phyloP scores from a whole-genome alignment of 768 basidiomycete genomes.

The Termitomyces sp. region DNA sequence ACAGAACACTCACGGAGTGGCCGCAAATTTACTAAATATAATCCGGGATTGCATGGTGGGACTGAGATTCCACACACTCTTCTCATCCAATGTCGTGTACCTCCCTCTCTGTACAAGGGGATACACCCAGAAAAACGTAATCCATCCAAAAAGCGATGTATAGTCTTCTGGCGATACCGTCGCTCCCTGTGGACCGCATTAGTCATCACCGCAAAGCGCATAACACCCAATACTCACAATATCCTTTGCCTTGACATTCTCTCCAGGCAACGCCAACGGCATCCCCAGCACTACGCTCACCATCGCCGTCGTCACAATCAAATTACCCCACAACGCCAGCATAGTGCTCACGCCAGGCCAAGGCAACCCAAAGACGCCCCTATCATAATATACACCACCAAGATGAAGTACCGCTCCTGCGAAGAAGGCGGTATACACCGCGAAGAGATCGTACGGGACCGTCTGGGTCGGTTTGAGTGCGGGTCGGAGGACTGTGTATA shows the following conservation, averaged over 20 bases:
- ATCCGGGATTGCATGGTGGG: constrained; percentile 66
- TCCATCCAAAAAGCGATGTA: constrained; percentile 67
- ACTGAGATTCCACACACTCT: constrained; percentile 71
- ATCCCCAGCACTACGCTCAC: constrained; percentile 51
- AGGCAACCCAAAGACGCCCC: constrained; percentile 38
- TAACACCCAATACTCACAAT: constrained; percentile 48
- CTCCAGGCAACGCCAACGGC: constrained; percentile 66
- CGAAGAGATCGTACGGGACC: constrained; percentile 60
- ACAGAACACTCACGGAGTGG: constrained; percentile 23
- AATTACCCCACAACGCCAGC: constrained; percentile 35
- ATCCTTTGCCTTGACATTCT: constrained; percentile 44
- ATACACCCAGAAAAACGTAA: constrained; percentile 69
- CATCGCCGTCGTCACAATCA: constrained; percentile 40
- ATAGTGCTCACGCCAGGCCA: constrained; percentile 32
- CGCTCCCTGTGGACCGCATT: constrained; percentile 35
- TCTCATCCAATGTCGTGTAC: constrained; percentile 58
- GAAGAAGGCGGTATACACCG: constrained; percentile 51
- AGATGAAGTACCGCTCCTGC: constrained; percentile 43
- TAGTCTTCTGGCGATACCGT: constrained; percentile 75
- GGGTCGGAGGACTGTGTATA: constrained; percentile 61
- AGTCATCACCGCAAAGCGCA: not conserved
- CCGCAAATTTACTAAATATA: constrained; percentile 52
- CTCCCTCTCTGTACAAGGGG: constrained; percentile 57
- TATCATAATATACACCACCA: constrained; percentile 53
- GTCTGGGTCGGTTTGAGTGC: constrained; percentile 52